A percentile compares a stretch with the other conserved stretches of the same genome.
Evolutionary conservation across 805 yeast genomes (phyloP).

Genomic region (Lipomyces chichibuensis): DNA sequence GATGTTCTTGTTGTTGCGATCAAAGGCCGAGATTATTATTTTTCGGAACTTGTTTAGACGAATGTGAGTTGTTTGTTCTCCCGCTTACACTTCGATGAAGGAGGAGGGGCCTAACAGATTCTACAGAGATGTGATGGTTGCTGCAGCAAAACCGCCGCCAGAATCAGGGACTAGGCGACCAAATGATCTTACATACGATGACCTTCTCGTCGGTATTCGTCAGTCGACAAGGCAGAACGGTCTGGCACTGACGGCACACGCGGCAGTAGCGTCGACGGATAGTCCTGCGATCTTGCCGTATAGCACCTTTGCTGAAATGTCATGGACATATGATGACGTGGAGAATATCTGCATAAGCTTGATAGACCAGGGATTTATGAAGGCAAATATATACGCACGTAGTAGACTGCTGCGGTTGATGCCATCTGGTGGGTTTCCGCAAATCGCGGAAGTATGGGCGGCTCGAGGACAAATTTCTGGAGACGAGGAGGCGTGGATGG

Average conservation of each 20-base stretch:
- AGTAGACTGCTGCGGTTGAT: slow-evolving; percentile 24
- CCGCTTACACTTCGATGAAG: too few species aligned
- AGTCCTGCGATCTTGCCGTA: slow-evolving; percentile 19
- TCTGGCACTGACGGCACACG: slow-evolving; percentile 4
- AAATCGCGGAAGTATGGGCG: slow-evolving; percentile 26
- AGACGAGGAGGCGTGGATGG: slow-evolving; percentile 36
- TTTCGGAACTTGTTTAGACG: slow-evolving; percentile 40
- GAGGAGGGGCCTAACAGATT: background rate
- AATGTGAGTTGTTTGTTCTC: background rate
- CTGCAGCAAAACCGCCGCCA: background rate
- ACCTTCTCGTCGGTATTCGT: slow-evolving; percentile 25
- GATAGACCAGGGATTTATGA: slow-evolving; percentile 44
- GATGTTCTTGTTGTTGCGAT: slow-evolving; percentile 39
- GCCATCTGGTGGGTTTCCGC: slow-evolving; percentile 31
- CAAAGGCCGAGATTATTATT: slow-evolving; percentile 41
- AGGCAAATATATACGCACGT: slow-evolving; percentile 43
- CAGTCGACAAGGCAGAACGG: slow-evolving; percentile 25
- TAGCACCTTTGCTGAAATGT: slow-evolving; percentile 19
- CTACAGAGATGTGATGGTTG: slow-evolving; percentile 2
- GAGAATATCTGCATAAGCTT: slow-evolving; percentile 44
- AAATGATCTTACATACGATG: slow-evolving; percentile 31
- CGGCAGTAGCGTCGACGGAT: background rate
- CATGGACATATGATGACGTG: slow-evolving; percentile 35
- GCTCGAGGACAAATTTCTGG: slow-evolving; percentile 13
- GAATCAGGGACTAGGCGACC: slow-evolving; percentile 21